Evolutionary conservation across 2,329 filamentous ascomycete species (phyloP).

Genomic region (Nectriaceae sp.): DNA sequence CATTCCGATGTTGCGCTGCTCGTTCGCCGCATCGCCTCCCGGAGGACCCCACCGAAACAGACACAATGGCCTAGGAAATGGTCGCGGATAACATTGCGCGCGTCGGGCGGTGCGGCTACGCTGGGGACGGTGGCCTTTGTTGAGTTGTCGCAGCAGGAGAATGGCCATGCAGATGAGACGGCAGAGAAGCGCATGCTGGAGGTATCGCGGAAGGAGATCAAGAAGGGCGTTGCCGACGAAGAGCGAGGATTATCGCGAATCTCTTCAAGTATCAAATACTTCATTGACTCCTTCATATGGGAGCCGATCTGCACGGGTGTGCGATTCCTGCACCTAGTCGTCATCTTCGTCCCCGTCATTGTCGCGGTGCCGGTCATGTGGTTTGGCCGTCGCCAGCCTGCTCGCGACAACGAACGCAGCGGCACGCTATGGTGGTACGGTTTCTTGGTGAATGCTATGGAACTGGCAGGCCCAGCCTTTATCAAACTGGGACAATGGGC

Average conservation of each 20-base stretch:
- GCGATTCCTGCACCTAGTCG: constrained; percentile 82
- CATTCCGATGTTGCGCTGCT: constrained; percentile 14
- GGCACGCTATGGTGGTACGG: constrained; percentile 95
- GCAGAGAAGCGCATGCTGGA: constrained; percentile 86
- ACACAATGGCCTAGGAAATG: constrained; percentile 26
- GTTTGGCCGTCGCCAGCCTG: constrained; percentile 66
- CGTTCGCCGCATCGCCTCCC: constrained; percentile 26
- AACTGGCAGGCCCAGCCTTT: constrained; percentile 89
- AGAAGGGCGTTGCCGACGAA: constrained; percentile 65
- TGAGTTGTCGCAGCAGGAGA: constrained; percentile 57
- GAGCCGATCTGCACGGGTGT: constrained; percentile 87
- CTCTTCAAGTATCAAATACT: constrained; percentile 61
- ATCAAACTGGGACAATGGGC: constrained; percentile 99
- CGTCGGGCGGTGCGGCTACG: constrained; percentile 41
- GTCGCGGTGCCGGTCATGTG: constrained; percentile 77
- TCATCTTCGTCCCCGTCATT: constrained; percentile 92
- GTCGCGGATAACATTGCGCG: constrained; percentile 36
- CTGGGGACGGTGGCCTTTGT: constrained; percentile 61
- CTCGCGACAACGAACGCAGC: constrained; percentile 71
- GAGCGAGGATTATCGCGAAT: constrained; percentile 60
- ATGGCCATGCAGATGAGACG: constrained; percentile 57
- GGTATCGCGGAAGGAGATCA: constrained; percentile 75
- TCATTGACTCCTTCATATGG: constrained; percentile 72
- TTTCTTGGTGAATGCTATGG: constrained; percentile 87
- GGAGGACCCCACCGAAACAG: constrained; percentile 24